Evolutionary conservation across 768 basidiomycete genomes (phyloP).

Genomic region (Vararia minispora): DNA sequence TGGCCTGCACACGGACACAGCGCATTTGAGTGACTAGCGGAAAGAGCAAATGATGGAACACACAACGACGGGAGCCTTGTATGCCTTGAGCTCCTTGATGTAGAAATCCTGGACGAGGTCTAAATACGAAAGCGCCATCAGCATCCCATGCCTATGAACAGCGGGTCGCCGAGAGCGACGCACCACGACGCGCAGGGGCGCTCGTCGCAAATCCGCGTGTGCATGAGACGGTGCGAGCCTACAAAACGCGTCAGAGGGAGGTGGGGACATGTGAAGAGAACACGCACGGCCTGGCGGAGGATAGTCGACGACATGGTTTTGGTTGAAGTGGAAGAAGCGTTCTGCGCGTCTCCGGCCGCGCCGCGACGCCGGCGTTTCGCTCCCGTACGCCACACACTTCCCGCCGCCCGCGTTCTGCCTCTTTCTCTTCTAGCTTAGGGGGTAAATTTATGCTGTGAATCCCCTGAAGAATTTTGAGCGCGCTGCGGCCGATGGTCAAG

Average conservation of each 20-base stretch:
- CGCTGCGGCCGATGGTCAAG: too few species aligned
- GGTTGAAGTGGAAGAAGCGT: constrained; percentile 32
- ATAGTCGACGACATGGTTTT: constrained; percentile 55
- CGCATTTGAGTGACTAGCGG: neutral
- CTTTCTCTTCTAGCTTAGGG: too few species aligned
- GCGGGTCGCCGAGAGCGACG: constrained; percentile 19
- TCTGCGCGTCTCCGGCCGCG: constrained; percentile 13
- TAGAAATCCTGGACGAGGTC: constrained; percentile 93
- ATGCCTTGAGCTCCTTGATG: constrained; percentile 78
- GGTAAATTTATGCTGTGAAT: too few species aligned
- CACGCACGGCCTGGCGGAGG: constrained; percentile 51
- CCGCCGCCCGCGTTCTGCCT: too few species aligned
- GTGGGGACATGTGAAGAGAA: constrained; percentile 4
- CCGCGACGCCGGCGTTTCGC: too few species aligned
- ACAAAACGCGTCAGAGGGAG: neutral
- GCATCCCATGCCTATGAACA: constrained; percentile 14
- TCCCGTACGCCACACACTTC: constrained; percentile 8
- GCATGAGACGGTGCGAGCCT: constrained; percentile 45
- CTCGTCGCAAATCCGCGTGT: constrained; percentile 51
- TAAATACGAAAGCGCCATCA: constrained; percentile 24
- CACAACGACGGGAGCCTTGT: constrained; percentile 69
- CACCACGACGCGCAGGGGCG: constrained; percentile 54
- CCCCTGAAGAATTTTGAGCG: too few species aligned
- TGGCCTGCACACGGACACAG: constrained; percentile 45
- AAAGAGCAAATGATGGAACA: constrained; percentile 23